Percentiles rank a stretch among this genome's conserved stretches.
These are phyloP conservation scores for Chlorophyllum brunneum DNA, from an alignment of 768 basidiomycete species.

Conservation along the genomic window DNA sequence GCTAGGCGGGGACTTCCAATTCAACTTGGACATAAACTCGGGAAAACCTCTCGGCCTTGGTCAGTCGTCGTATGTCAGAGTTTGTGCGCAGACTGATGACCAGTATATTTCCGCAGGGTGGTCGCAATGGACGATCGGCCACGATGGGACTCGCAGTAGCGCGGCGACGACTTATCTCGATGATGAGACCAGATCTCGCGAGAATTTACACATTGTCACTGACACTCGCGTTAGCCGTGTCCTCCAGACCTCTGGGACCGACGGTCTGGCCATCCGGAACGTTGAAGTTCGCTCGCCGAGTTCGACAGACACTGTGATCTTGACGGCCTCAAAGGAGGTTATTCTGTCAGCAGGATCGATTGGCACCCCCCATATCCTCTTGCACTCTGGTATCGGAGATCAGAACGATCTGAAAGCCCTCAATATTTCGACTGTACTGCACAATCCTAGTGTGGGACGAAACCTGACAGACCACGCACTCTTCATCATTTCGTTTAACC, in stretches of 20 bases:
- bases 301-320: not conserved
- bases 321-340: constrained; percentile 21
- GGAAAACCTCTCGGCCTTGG: constrained; percentile 13
- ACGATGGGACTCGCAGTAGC: constrained; percentile 11
- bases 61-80: not conserved
- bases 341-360: constrained; percentile 16
- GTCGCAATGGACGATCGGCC: constrained; percentile 13
- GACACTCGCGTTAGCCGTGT: constrained; percentile 16
- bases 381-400: constrained; percentile 19
- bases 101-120: not conserved
- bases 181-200: constrained; percentile 16
- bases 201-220: constrained; percentile 27
- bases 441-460: constrained; percentile 26
- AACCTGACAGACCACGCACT: constrained; percentile 24
- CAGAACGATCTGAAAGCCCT: constrained; percentile 10
- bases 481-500: constrained; percentile 10
- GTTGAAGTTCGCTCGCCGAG: constrained; percentile 9
- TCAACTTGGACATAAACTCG: constrained; percentile 13
- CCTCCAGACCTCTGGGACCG: constrained; percentile 10
- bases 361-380: constrained; percentile 16
- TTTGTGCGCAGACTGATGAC: not conserved
- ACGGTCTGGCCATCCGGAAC: constrained; percentile 12
- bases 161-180: constrained; percentile 17
- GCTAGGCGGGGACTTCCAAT: constrained; percentile 9
- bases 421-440: constrained; percentile 21